Percentiles rank a stretch among this genome's conserved stretches.
phyloP scores from a whole-genome alignment of 768 basidiomycete genomes.

The Mycena floridula region DNA sequence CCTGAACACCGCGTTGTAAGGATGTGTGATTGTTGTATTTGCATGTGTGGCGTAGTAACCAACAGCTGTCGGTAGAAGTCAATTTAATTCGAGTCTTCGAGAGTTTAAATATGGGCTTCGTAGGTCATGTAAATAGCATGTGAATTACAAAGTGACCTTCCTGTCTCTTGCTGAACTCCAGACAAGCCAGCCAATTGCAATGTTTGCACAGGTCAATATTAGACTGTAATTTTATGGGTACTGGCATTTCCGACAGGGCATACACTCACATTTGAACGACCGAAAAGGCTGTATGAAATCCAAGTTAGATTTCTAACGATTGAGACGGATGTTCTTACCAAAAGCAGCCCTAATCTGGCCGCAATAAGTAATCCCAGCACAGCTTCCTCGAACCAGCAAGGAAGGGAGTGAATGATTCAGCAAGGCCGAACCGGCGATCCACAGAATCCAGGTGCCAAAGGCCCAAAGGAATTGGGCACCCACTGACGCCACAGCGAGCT shows the following conservation, averaged over 20 bases:
- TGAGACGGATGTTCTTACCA: slow-evolving; percentile 28
- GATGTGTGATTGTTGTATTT: too few species aligned
- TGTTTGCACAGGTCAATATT: slow-evolving; percentile 40
- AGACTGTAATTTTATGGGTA: slow-evolving; percentile 24
- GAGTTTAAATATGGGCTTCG: slow-evolving; percentile 22
- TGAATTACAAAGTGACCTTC: too few species aligned
- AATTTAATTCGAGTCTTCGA: slow-evolving; percentile 31
- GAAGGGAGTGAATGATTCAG: too few species aligned
- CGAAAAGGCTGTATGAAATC: slow-evolving; percentile 44
- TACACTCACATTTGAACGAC: slow-evolving; percentile 45
- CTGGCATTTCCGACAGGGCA: background rate
- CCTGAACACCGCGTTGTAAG: slow-evolving; percentile 35
- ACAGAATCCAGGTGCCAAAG: slow-evolving; percentile 51
- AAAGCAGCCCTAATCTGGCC: slow-evolving; percentile 49
- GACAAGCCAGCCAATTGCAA: slow-evolving; percentile 42
- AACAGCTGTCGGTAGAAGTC: too few species aligned
- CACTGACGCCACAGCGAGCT: slow-evolving; percentile 45
- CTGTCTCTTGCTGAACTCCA: slow-evolving; percentile 52
- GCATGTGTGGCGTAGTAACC: too few species aligned
- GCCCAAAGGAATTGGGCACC: slow-evolving; percentile 58
- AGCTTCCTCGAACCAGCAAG: slow-evolving; percentile 33
- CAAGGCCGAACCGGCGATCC: slow-evolving; percentile 50
- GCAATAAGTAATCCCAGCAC: slow-evolving; percentile 45
- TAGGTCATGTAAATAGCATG: too few species aligned
- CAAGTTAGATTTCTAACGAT: background rate